Base-by-base conservation (phyloP, 306 rosid species). In the Ziziphus jujuba region DNA sequence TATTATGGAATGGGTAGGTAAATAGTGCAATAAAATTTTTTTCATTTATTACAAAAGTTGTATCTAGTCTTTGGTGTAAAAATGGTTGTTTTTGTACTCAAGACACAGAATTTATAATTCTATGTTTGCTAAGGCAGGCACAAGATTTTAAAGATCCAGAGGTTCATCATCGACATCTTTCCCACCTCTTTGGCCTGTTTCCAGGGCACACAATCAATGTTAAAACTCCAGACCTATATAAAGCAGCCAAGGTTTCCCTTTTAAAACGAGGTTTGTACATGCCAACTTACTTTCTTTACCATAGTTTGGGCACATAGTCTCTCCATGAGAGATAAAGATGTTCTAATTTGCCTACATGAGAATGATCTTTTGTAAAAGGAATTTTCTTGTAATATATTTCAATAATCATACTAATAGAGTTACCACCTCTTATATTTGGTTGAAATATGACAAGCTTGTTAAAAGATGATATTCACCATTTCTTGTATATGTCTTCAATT, bases 1-100 rank as follows among this genome's bases (percentile, higher is more conserved):
- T 51, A 72, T 91, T 52, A 81, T 89, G 95, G 96, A 91, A 88
- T 93, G 97, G 97, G 98, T 90, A 83, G 54, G 87, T 31, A 53
- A 56, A 61, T 65, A 64, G 43, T 11, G 9, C 45, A 10, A 40
- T 8, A 0, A 1, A 40, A 40, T 8, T 6, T 7, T 36, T 36
- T 36, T 0, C 6, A 36, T 36, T 36, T 11, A 36, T 36, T 36
- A 36, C 6, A 36, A 40, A 10, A 40, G 45, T 9, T 40, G 45
- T 10, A 40, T 10, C 15, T 2, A 2, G 10, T 10, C 7, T 3
- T 40, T 3, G 45, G 45, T 10, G 14, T 40, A 8, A 38, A 6
- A 38, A 38, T 38, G 10, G 9, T 38, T 38, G 44, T 38, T 3
- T 38, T 9, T 38, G 44, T 2, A 40, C 45, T 40, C 12, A 40